Conservation (phyloP, 2,329 filamentous ascomycete species). For the Talaromyces sp. region DNA sequence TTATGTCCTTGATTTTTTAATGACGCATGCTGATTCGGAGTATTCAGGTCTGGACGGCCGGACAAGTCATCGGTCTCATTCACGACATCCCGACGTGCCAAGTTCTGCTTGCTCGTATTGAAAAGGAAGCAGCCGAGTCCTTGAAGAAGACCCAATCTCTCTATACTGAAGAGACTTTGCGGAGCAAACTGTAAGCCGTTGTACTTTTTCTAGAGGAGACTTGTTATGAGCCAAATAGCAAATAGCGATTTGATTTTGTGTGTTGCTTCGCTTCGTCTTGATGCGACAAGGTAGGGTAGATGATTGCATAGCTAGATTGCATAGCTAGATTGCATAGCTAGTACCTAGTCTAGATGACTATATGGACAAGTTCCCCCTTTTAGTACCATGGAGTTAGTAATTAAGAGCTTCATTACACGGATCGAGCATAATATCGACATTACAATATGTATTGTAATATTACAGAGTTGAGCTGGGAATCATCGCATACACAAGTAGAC, state of each 20-base stretch:
- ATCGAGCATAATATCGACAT: not conserved
- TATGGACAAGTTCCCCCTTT: not conserved
- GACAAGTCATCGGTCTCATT: conserved; percentile 87
- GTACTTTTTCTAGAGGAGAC: not conserved
- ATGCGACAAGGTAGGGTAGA: too few species aligned
- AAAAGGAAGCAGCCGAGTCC: conserved; percentile 67
- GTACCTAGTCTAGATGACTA: too few species aligned
- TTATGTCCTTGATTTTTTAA: conserved; percentile 14
- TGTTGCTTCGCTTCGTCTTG: too few species aligned
- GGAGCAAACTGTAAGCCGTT: conserved; percentile 44
- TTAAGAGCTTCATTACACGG: too few species aligned
- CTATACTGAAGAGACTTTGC: conserved; percentile 37
- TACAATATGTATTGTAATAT: not conserved
- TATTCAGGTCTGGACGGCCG: conserved; percentile 87
- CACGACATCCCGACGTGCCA: conserved; percentile 76
- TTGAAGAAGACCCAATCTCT: conserved; percentile 57
- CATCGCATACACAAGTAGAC: not conserved
- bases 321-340: too few species aligned
- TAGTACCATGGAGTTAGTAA: too few species aligned
- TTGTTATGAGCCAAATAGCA: too few species aligned
- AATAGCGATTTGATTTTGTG: not conserved
- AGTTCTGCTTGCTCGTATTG: conserved; percentile 64
- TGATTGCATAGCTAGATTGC: too few species aligned
- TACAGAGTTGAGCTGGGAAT: conserved; percentile 2
- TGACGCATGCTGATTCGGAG: not conserved